These are phyloP conservation scores for Delitschia confertaspora DNA, from an alignment of 495 filamentous ascomycete species.

Conservation along the genomic window DNA sequence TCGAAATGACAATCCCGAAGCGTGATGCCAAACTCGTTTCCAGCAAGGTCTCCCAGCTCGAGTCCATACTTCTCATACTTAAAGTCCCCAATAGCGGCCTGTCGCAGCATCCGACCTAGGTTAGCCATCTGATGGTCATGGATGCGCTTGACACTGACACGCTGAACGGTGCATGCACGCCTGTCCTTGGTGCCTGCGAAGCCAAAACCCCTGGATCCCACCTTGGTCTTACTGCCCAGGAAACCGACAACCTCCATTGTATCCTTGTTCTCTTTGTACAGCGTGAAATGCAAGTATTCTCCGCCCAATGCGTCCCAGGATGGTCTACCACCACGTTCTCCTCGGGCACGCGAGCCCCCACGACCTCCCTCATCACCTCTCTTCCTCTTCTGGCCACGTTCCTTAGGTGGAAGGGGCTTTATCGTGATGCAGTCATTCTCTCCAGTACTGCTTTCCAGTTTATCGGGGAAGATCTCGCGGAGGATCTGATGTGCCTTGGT, in stretches of 20 bases:
- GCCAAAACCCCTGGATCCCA: slow-evolving; percentile 60
- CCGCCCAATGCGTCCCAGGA: slow-evolving; percentile 60
- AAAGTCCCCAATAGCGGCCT: slow-evolving; percentile 67
- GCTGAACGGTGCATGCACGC: slow-evolving; percentile 78
- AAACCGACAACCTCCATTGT: slow-evolving; percentile 85
- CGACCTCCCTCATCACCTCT: slow-evolving; percentile 21
- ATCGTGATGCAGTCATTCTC: slow-evolving; percentile 52
- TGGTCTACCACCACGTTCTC: slow-evolving; percentile 31
- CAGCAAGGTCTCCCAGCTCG: slow-evolving; percentile 69
- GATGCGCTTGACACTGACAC: slow-evolving; percentile 62
- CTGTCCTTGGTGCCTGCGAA: slow-evolving; percentile 94
- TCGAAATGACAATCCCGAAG: slow-evolving; percentile 69
- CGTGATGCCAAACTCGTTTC: slow-evolving; percentile 89
- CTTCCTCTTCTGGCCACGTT: slow-evolving; percentile 11
- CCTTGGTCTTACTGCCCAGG: slow-evolving; percentile 57
- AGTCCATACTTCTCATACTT: slow-evolving; percentile 59
- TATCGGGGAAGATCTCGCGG: slow-evolving; percentile 59
- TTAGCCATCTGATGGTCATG: slow-evolving; percentile 52
- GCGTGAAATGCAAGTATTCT: slow-evolving; percentile 79
- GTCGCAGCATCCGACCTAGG: slow-evolving; percentile 54
- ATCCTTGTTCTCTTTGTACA: slow-evolving; percentile 97
- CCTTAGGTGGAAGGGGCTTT: slow-evolving; percentile 37
- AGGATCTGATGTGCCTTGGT: slow-evolving; percentile 56
- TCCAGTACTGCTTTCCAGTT: slow-evolving; percentile 56
- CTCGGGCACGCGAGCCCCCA: slow-evolving; percentile 1